phyloP scores from a whole-genome alignment of 495 filamentous ascomycete genomes.

The Saxophila tyrrhenica region DNA sequence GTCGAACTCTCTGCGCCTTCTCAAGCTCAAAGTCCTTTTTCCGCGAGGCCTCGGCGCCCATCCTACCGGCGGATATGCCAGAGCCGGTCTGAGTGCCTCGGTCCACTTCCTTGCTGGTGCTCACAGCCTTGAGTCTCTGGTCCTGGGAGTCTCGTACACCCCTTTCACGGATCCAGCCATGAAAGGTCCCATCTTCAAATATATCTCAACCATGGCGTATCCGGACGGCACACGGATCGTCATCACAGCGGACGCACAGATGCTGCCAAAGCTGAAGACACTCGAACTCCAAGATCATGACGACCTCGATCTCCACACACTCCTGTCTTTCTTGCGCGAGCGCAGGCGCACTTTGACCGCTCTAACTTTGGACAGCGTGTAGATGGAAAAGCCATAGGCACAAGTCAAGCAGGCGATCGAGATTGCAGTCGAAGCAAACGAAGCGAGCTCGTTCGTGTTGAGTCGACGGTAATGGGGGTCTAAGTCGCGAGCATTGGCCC shows the following conservation, averaged over 20 bases:
- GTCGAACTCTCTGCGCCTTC: neutral
- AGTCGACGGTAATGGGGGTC: too few species aligned
- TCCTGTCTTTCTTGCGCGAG: neutral
- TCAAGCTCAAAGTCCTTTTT: neutral
- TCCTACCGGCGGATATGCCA: neutral
- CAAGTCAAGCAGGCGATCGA: neutral
- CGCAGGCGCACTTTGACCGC: neutral
- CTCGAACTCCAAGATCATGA: neutral
- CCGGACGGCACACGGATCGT: neutral
- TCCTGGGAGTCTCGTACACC: neutral
- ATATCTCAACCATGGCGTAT: neutral
- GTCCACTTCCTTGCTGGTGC: neutral
- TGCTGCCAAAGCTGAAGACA: neutral
- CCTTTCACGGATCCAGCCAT: neutral
- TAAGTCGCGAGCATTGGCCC: too few species aligned
- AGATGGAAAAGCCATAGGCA: neutral
- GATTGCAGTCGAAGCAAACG: neutral
- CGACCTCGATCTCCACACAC: neutral
- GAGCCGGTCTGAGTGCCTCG: neutral
- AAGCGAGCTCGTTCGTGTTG: neutral
- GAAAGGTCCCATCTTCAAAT: neutral
- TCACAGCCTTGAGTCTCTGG: neutral
- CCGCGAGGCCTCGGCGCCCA: neutral
- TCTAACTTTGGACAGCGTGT: neutral
- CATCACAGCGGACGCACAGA: neutral